A percentile compares a stretch with the other conserved stretches of the same genome.
Conservation (phyloP, 371 early-diverging fungal genomes). For the Actinomortierella wolfii region DNA sequence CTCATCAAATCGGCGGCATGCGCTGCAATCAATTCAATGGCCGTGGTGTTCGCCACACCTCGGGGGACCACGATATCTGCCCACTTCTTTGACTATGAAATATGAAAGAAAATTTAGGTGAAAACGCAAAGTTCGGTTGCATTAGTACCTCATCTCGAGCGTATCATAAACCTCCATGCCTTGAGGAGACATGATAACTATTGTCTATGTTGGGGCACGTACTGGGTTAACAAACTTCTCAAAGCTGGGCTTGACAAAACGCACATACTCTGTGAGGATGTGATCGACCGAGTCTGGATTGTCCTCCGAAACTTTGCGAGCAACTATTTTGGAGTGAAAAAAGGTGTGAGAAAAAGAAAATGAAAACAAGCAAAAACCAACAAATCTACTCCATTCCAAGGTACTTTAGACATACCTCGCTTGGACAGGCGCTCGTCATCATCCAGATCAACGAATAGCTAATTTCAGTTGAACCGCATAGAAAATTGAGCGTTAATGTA, state of each 20-base stretch:
- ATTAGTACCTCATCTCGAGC: not conserved
- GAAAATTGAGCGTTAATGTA: too few species aligned
- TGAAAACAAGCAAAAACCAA: not conserved
- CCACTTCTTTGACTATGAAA: slow-evolving; percentile 71
- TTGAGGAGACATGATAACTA: not conserved
- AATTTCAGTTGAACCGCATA: not conserved
- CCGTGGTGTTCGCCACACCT: slow-evolving; percentile 75
- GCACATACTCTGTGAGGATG: slow-evolving; percentile 71
- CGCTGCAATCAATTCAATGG: slow-evolving; percentile 71
- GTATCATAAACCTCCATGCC: not conserved
- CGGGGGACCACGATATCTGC: slow-evolving; percentile 91
- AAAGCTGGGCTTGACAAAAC: slow-evolving; percentile 84
- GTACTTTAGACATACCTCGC: slow-evolving; percentile 50
- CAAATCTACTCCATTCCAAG: not conserved
- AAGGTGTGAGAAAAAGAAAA: not conserved
- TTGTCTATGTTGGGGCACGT: slow-evolving; percentile 20
- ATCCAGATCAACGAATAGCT: slow-evolving; percentile 72
- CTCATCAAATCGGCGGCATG: slow-evolving; percentile 63
- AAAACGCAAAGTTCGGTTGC: not conserved
- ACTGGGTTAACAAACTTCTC: slow-evolving; percentile 86
- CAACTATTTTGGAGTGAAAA: slow-evolving; percentile 9
- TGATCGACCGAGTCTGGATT: slow-evolving; percentile 52
- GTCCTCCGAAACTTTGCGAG: slow-evolving; percentile 29
- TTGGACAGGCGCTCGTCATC: slow-evolving; percentile 66
- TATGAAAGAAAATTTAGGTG: not conserved